phyloP scores from a whole-genome alignment of 2,329 filamentous ascomycete species.

The Cylindrodendrum hubeiense region DNA sequence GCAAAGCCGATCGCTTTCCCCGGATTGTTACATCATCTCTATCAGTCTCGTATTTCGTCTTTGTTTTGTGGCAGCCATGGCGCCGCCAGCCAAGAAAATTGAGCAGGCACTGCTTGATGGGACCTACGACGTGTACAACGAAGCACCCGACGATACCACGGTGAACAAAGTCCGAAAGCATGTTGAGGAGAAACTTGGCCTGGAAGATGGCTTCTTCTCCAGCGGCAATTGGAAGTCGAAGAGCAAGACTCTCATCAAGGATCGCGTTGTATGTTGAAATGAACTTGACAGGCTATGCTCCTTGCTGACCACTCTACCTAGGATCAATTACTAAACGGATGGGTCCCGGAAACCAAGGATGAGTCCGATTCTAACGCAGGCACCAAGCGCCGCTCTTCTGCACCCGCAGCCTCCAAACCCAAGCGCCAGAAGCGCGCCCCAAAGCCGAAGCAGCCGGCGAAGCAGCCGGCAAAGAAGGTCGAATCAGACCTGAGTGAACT shows the following conservation, averaged over 20 bases:
- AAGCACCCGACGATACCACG: constrained; percentile 61
- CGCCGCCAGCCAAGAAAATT: constrained; percentile 56
- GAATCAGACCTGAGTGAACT: constrained; percentile 36
- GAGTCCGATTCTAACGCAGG: constrained; percentile 41
- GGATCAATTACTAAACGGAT: constrained; percentile 54
- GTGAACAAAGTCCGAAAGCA: constrained; percentile 69
- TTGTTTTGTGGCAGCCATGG: constrained; percentile 48
- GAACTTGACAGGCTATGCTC: background rate
- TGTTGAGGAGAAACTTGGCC: constrained; percentile 61
- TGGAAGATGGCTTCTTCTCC: constrained; percentile 65
- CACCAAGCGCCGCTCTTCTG: constrained; percentile 51
- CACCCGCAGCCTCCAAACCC: constrained; percentile 52
- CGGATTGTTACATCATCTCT: background rate
- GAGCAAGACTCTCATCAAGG: constrained; percentile 70
- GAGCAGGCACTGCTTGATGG: constrained; percentile 61
- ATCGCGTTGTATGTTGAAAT: constrained; percentile 61
- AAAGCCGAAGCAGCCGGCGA: constrained; percentile 44
- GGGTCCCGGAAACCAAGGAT: constrained; percentile 44
- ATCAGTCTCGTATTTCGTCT: background rate
- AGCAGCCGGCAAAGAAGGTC: constrained; percentile 33
- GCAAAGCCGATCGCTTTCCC: background rate
- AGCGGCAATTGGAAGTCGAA: constrained; percentile 66
- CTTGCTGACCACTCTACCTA: constrained; percentile 29
- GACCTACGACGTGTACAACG: constrained; percentile 59
- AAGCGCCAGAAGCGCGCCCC: constrained; percentile 55